phyloP scores from a whole-genome alignment of 495 filamentous ascomycete species.

The Daldinia childiae region DNA sequence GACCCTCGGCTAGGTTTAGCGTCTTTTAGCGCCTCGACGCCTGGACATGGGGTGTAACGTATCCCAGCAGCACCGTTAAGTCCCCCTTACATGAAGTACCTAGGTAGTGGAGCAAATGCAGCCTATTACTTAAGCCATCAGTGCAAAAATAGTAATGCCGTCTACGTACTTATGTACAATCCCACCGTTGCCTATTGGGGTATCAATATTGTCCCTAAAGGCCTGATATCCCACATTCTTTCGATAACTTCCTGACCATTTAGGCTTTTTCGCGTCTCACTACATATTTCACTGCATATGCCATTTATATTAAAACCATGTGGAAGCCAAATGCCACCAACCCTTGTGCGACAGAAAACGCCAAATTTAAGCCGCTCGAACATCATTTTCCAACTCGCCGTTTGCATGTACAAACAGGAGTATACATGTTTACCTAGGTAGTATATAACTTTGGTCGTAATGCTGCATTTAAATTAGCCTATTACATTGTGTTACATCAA shows the following conservation, averaged over 20 bases:
- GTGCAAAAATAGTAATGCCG: constrained; percentile 33
- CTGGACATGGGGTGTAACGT: background rate
- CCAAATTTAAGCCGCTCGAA: background rate
- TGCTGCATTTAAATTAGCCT: too few species aligned
- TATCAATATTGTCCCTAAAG: constrained; percentile 13
- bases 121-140: constrained; percentile 23
- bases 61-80: background rate
- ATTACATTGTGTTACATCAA: too few species aligned
- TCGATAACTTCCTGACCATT: background rate
- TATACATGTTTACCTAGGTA: too few species aligned
- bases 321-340: background rate
- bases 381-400: background rate
- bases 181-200: background rate
- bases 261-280: background rate
- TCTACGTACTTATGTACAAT: background rate
- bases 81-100: too few species aligned
- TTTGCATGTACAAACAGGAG: too few species aligned
- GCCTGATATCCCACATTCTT: background rate
- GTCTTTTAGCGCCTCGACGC: constrained; percentile 6
- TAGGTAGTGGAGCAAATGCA: background rate
- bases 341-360: background rate
- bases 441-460: too few species aligned
- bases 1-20: constrained; percentile 22
- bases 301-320: background rate
- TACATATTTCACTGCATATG: background rate